Evolutionary conservation across 2,329 filamentous ascomycete species (phyloP), one percentile per base, ranked within the genome.

Genomic region (Aureobasidium namibiae): DNA sequence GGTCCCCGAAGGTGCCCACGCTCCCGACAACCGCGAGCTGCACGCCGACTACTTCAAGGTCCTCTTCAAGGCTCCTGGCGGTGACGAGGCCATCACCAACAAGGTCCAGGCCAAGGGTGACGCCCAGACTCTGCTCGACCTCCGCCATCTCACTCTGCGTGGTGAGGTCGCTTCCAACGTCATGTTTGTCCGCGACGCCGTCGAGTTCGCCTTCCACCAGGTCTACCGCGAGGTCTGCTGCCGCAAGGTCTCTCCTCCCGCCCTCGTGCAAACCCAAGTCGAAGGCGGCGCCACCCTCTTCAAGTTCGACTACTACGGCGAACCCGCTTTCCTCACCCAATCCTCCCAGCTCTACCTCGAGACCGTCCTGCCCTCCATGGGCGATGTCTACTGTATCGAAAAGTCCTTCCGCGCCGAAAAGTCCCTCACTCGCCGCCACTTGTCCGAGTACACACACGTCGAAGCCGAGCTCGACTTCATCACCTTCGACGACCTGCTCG

Each of bases 371-470:
- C 90, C 92, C 11, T 90, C 88, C 54, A 81, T 97, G 68, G 94
- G 94, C 66, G 90, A 96, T 72, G 91, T 96, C 56, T 99, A 95
- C 82, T 97, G 92, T 72, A 92, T 99, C 68, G 92, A 96, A 75
- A 96, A 96, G 74, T 97, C 92, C 1, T 99, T 99, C 86, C 92
- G 94, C 63, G 94, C 94, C 14, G 94, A 99, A 76, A 96, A 96
- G 78, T 92, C 88, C 7, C 80, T 97, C 60, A 99, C 94, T 52
- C 88, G 94, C 63, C 89, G 94, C 69, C 94, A 99, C 73, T 77
- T 99, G 68, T 89, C 90, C 49, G 94, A 99, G 76, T 99, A 96
- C 79, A 95, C 92, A 1, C 94, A 99, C 77, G 83, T 99, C 66
- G 94, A 99, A 77, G 92, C 87, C 61, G 94, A 99, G 75, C 82